These are phyloP conservation scores for Colletotrichum lindemuthianum DNA, from an alignment of 2,329 filamentous ascomycete genomes.

Conservation along the genomic window DNA sequence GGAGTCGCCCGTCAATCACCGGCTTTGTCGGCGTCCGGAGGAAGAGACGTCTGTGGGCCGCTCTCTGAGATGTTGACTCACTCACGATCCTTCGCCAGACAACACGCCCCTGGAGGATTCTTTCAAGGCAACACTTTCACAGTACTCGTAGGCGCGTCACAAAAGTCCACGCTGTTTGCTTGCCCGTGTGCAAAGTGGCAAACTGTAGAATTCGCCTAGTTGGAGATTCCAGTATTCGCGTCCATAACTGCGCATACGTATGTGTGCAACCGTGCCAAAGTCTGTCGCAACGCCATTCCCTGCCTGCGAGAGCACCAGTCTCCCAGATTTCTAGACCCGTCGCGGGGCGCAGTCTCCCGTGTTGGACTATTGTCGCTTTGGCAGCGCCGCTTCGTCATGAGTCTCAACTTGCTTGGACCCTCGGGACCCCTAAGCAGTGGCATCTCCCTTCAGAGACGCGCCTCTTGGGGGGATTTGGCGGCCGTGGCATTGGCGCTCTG, in stretches of 20 bases:
- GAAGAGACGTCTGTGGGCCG: constrained; percentile 7
- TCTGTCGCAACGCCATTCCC: not conserved
- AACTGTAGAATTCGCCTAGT: too few species aligned
- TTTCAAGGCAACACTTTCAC: not conserved
- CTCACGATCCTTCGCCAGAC: not conserved
- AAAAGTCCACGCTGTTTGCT: constrained; percentile 6
- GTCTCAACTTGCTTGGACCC: constrained; percentile 21
- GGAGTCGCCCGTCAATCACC: constrained; percentile 14
- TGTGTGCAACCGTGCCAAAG: too few species aligned
- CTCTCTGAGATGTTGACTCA: constrained; percentile 14
- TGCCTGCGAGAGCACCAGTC: constrained; percentile 15
- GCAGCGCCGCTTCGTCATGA: constrained; percentile 31
- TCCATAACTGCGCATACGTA: too few species aligned
- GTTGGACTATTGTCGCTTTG: constrained; percentile 4
- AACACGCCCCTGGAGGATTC: constrained; percentile 2
- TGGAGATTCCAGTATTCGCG: not conserved
- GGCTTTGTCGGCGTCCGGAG: constrained; percentile 26
- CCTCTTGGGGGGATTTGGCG: constrained; percentile 4
- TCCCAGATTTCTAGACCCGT: constrained; percentile 19
- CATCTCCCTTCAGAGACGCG: constrained; percentile 1
- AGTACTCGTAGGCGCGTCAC: not conserved
- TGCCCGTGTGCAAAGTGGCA: constrained; percentile 19
- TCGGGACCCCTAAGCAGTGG: constrained; percentile 11
- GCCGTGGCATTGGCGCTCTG: constrained; percentile 16
- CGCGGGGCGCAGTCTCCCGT: constrained; percentile 14